Evolutionary conservation across 192 early-diverging fungal genomes (phyloP).

Genomic region (Coemansia sp.): DNA sequence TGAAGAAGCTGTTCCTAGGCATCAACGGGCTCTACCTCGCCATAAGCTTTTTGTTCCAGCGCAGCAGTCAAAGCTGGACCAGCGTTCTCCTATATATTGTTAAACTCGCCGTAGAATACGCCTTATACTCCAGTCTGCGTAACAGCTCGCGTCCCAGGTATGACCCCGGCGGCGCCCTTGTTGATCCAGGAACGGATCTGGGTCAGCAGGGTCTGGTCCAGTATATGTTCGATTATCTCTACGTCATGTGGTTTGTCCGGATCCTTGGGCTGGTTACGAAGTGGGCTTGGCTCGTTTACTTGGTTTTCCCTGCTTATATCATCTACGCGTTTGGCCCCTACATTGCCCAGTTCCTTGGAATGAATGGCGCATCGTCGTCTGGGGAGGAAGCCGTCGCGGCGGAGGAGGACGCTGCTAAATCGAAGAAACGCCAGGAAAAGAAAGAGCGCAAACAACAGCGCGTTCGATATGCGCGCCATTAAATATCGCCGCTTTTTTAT

Average conservation of each 20-base stretch:
- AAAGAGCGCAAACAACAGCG: conserved; percentile 53
- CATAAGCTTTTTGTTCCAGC: conserved; percentile 27
- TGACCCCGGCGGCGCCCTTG: conserved; percentile 39
- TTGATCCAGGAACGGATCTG: conserved; percentile 55
- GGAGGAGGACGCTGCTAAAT: conserved; percentile 22
- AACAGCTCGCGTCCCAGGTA: conserved; percentile 38
- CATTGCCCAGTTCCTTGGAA: conserved; percentile 21
- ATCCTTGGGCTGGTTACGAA: conserved; percentile 33
- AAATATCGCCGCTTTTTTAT: background rate
- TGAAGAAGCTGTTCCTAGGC: conserved; percentile 20
- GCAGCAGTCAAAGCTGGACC: conserved; percentile 40
- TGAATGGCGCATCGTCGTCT: background rate
- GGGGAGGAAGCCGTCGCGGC: conserved; percentile 4
- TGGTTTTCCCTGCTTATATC: conserved; percentile 43
- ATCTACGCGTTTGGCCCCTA: conserved; percentile 32
- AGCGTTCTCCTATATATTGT: conserved; percentile 16
- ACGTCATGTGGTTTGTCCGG: conserved; percentile 77
- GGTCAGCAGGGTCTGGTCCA: conserved; percentile 52
- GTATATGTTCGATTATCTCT: conserved; percentile 83
- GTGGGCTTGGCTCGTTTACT: conserved; percentile 47
- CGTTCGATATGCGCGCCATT: conserved; percentile 22
- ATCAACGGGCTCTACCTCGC: conserved; percentile 38
- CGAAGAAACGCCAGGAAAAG: conserved; percentile 44
- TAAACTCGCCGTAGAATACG: conserved; percentile 21
- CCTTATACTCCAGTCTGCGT: conserved; percentile 20